Evolutionary conservation across 306 rosid species (phyloP), one percentile per base, ranked within the genome.

Genomic region (Biancaea sappan): DNA sequence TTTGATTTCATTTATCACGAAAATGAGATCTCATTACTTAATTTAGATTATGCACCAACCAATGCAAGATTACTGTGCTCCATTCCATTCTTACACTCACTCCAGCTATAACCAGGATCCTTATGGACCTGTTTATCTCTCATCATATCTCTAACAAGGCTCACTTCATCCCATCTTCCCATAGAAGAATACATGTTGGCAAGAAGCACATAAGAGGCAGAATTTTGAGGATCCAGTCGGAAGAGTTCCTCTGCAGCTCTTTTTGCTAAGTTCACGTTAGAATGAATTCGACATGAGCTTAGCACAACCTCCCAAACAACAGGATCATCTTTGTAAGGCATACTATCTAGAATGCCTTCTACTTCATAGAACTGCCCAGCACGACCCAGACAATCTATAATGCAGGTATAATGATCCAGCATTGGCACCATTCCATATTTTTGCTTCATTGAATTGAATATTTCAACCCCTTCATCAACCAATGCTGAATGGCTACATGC

Each of bases 91-190:
- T 73, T 80, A 69, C 37, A 47, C 60, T 86, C 90, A 25, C 86
- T 86, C 90, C 90, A 76, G 84, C 97, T 91, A 78, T 80, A 89
- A 72, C 97, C 95, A 25, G 92, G 91, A 77, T 83, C 76, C 83
- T 91, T 91, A 14, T 14, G 68, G 25, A 91, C 80, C 75, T 77
- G 76, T 59, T 89, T 89, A 58, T 82, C 81, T 44, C 54, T 79
- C 97, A 91, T 89, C 50, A 83, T 46, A 77, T 87, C 91, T 69
- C 97, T 89, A 72, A 91, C 80, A 72, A 24, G 75, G 61, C 73
- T 84, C 43, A 83, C 95, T 51, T 91, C 92, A 73, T 91, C 92
- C 97, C 97, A 91, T 74, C 95, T 91, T 79, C 92, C 97, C 82
- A 86, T 37, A 51, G 92, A 82, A 66, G 97, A 89, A 79, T 86